Evolutionary conservation across 495 filamentous ascomycete species (phyloP).

Genomic region (Aspergillus mulundensis): DNA sequence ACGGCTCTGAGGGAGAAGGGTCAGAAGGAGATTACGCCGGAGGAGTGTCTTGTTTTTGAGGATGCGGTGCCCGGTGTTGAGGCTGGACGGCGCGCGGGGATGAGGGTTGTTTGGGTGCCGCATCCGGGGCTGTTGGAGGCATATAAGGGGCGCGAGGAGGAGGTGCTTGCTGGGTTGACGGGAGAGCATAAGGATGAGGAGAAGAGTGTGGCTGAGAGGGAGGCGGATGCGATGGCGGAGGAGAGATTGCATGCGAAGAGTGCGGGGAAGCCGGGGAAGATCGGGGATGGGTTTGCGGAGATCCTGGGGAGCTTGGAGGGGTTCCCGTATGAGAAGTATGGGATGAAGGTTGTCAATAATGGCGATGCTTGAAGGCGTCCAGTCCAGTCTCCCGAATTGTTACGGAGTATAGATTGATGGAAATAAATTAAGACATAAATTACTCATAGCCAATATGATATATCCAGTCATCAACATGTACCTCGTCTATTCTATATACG

Average conservation of each 20-base stretch:
- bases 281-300: conserved; percentile 72
- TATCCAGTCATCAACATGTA: too few relatives aligned
- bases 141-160: conserved; percentile 68
- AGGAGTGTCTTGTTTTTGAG: conserved; percentile 95
- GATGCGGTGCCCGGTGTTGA: conserved; percentile 92
- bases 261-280: conserved; percentile 42
- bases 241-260: conserved; percentile 37
- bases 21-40: conserved; percentile 66
- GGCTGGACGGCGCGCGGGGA: conserved; percentile 83
- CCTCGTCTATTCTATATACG: too few relatives aligned
- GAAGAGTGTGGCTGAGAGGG: conserved; percentile 40
- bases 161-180: conserved; percentile 80
- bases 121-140: conserved; percentile 74
- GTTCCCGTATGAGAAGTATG: conserved; percentile 72
- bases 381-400: too few relatives aligned
- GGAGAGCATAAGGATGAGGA: conserved; percentile 60
- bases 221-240: conserved; percentile 38
- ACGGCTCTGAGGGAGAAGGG: conserved; percentile 53
- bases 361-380: too few relatives aligned
- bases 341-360: conserved; percentile 53
- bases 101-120: conserved; percentile 92
- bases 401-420: too few relatives aligned
- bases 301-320: conserved; percentile 57
- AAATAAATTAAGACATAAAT: background rate
- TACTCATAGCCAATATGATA: background rate